Base-by-base conservation (phyloP, 148 eudicot species). In the Arbutus unedo region DNA sequence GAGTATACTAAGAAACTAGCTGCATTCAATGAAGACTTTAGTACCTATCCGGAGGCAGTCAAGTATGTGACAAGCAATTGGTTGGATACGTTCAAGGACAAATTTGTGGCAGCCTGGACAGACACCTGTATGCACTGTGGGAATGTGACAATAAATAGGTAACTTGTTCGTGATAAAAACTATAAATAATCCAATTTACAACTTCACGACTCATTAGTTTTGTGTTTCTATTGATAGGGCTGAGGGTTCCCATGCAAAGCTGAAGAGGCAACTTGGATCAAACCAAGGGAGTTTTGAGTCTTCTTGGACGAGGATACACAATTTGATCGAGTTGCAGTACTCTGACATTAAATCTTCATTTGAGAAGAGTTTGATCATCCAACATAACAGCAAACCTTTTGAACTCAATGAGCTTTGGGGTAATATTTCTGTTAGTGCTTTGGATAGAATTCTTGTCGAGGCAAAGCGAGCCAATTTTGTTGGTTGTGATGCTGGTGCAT, bases 171-270 rank as follows among this genome's bases (percentile, higher is more conserved):
- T 60, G 8, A 60, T 60, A 11, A 18, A 57, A 18, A 57, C 21
- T 57, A 11, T 57, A 1, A 4, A 57, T 3, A 15, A 57, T 57
- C 19, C 23, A 4, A 60, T 60, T 4, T 5, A n/a, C n/a, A 18
- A n/a, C 67, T 60, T 18, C n/a, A 18, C 8, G 1, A n/a, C 8
- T 18, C 8, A n/a, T n/a, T 6, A 60, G 4, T 60, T 60, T 4
- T 19, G 53, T 50, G 53, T 60, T 19, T 8, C 5, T 60, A 18
- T 60, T 4, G n/a, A 60, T 5, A 60, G 67, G 25, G 67, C 25
- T 18, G 67, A 60, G 67, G n/a, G 67, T 60, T 60, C 67, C 19
- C 67, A 60, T n/a, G 67, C 67, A 18, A 60, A 60, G n/a, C n/a
- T 60, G 67, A 60, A 60, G 25, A 18, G 67, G 25, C 25, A 60